Evolutionary conservation across 2,329 filamentous ascomycete genomes (phyloP).

Genomic region (Biscogniauxia sp.): DNA sequence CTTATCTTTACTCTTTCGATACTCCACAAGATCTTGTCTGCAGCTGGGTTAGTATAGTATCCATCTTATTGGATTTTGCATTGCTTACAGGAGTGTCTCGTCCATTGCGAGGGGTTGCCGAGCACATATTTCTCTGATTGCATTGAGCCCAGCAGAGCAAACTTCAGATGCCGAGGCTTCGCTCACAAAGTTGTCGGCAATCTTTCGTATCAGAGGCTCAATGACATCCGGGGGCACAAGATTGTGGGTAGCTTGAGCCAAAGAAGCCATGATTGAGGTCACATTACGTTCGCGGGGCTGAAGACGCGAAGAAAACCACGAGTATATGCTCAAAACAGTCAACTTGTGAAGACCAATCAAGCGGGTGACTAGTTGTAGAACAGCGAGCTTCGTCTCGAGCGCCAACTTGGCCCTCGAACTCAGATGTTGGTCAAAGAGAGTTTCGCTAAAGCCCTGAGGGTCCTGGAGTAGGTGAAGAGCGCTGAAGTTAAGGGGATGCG

Average conservation of each 20-base stretch:
- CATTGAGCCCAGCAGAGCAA: constrained; percentile 77
- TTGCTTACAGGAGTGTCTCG: constrained; percentile 91
- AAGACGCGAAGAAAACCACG: constrained; percentile 91
- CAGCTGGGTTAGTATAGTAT: background rate
- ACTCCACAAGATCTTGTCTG: constrained; percentile 81
- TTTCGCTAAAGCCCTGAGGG: constrained; percentile 89
- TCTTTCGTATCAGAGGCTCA: constrained; percentile 89
- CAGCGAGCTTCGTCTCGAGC: constrained; percentile 84
- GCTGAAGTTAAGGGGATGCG: constrained; percentile 91
- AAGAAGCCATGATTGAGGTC: constrained; percentile 86
- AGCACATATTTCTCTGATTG: constrained; percentile 90
- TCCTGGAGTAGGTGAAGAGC: constrained; percentile 92
- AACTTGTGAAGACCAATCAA: constrained; percentile 87
- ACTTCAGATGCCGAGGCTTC: constrained; percentile 91
- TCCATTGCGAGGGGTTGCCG: constrained; percentile 95
- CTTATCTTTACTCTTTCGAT: constrained; percentile 97
- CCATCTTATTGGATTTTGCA: constrained; percentile 33
- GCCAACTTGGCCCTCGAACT: constrained; percentile 81
- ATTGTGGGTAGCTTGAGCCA: constrained; percentile 88
- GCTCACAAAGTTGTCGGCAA: constrained; percentile 97
- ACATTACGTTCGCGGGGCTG: constrained; percentile 86
- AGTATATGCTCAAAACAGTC: constrained; percentile 86
- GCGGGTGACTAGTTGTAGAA: constrained; percentile 85
- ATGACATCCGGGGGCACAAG: constrained; percentile 90
- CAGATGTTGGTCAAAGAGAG: constrained; percentile 85